phyloP scores from a whole-genome alignment of 176 grass and related monocot species.

The Oryza australiensis region DNA sequence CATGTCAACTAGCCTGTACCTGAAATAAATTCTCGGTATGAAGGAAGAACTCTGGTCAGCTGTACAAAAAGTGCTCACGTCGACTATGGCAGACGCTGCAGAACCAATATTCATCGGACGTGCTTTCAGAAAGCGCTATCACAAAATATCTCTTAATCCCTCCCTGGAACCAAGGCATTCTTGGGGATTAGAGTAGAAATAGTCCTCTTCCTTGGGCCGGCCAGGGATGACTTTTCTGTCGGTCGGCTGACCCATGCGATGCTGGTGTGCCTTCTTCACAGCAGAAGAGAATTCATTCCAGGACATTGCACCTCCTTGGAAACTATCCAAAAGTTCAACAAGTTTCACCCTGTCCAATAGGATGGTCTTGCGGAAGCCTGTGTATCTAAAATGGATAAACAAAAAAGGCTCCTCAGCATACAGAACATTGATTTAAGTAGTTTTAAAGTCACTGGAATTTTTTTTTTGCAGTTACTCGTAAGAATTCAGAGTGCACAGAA shows the following conservation, averaged over 20 bases:
- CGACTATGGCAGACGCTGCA: not conserved
- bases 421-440: not conserved
- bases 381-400: constrained; percentile 51
- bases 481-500: not conserved
- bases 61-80: constrained; percentile 38
- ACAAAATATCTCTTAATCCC: constrained; percentile 32
- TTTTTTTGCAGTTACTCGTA: not conserved
- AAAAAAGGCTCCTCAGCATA: not conserved
- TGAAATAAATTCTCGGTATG: constrained; percentile 33
- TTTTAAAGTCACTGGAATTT: not conserved
- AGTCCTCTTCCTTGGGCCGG: constrained; percentile 88
- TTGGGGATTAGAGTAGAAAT: constrained; percentile 91
- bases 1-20: constrained; percentile 27
- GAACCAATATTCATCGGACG: not conserved
- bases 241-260: constrained; percentile 73
- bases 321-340: constrained; percentile 78
- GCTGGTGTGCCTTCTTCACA: constrained; percentile 67
- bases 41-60: constrained; percentile 25
- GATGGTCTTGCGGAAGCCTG: constrained; percentile 68
- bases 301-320: constrained; percentile 59
- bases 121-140: constrained; percentile 5
- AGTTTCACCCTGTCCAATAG: constrained; percentile 74
- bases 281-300: constrained; percentile 77
- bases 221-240: constrained; percentile 57
- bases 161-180: constrained; percentile 54